Base-by-base conservation (phyloP, 768 basidiomycete species). In the Naganishia onofrii region DNA sequence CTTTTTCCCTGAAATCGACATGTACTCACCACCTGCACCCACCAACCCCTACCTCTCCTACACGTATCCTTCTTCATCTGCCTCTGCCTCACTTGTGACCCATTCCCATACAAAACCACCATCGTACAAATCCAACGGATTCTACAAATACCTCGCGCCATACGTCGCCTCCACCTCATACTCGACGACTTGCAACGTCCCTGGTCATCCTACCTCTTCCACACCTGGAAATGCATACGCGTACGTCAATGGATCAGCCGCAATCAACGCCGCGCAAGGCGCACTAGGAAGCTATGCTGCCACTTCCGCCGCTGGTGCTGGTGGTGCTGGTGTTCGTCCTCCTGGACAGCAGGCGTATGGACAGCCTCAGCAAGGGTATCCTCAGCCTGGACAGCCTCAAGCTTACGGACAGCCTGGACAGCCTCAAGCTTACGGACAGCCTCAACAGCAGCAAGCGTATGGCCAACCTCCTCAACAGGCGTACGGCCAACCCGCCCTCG, bases 391-490 rank as follows among this genome's bases (percentile, higher is more conserved):
- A 29, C 66, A 60, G 15, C 74, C 72, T 48, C 75, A 77, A 64
- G 74, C 73, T 42, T 72, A 76, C 54, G 68, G 71, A 26, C 71
- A 71, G 28, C 67, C 68, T 64, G 71, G 69, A 34, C 72, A 72
- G 60, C 69, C 63, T 21, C 69, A 46, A 36, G n/a, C n/a, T n/a
- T n/a, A n/a, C n/a, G 71, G 69, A 34, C 72, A 72, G 60, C 69
- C 63, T 21, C 69, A 46, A 36, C 44, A 68, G 54, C 67, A 69
- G 28, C 55, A 68, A 17, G 72, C 74, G 9, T 73, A 75, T 46
- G 67, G 70, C 38, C 73, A 76, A 42, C 69, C 71, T 42, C 65
- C 53, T 19, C 69, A 58, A n/a, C 57, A 58, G 42, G 48, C 48
- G 3, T 51, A 51, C 12, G 48, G 48, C 6, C 48, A 51, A 23